Evolutionary conservation across 768 basidiomycete species (phyloP).

Genomic region (Pleurotus eryngii): DNA sequence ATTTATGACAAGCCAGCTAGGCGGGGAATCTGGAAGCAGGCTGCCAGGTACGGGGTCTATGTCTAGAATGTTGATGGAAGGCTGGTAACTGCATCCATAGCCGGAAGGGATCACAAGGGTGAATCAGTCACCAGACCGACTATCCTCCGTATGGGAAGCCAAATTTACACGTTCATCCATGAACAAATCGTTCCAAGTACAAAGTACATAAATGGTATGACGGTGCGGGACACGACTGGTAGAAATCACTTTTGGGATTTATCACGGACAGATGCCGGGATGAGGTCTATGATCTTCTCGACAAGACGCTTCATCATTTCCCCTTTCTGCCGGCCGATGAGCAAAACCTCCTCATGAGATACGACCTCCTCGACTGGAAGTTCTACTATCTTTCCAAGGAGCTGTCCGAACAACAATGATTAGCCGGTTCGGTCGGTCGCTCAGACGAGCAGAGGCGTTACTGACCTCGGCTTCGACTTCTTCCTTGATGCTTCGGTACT

Average conservation of each 20-base stretch:
- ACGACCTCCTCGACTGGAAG: slow-evolving; percentile 44
- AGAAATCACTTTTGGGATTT: neutral
- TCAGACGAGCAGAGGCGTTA: slow-evolving; percentile 1
- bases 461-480: slow-evolving; percentile 78
- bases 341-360: slow-evolving; percentile 78
- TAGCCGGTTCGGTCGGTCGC: neutral
- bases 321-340: slow-evolving; percentile 61
- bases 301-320: slow-evolving; percentile 72
- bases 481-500: slow-evolving; percentile 63
- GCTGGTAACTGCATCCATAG: neutral
- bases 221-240: no score
- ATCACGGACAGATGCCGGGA: neutral
- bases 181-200: no score
- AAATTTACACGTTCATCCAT: neutral
- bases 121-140: slow-evolving; percentile 6
- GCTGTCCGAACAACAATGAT: slow-evolving; percentile 31
- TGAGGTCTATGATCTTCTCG: slow-evolving; percentile 50
- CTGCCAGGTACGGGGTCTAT: neutral
- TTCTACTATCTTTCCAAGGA: slow-evolving; percentile 53
- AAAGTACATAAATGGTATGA: no score
- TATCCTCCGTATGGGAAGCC: neutral
- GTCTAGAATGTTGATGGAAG: neutral
- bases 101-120: slow-evolving; percentile 2
- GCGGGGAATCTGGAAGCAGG: neutral
- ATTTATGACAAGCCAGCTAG: neutral